Evolutionary conservation across 192 early-diverging fungal species (phyloP).

Genomic region (Radiomyces spectabilis): DNA sequence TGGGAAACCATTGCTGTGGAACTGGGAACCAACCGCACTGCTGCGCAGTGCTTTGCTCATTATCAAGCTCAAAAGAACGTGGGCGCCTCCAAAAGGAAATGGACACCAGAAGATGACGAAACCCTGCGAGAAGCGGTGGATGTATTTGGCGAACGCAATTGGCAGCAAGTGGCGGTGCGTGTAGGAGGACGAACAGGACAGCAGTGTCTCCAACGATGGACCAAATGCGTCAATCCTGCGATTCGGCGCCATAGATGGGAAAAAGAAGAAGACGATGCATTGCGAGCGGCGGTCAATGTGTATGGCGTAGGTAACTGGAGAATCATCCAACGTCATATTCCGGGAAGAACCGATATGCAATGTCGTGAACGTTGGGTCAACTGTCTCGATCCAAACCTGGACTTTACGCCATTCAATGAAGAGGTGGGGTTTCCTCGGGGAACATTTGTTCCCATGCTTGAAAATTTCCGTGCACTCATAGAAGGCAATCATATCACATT

Average conservation of each 20-base stretch:
- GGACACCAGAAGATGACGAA: conserved; percentile 64
- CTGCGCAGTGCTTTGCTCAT: conserved; percentile 65
- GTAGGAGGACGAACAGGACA: conserved; percentile 59
- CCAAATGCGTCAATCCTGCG: conserved; percentile 58
- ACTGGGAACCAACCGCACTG: conserved; percentile 59
- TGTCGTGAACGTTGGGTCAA: conserved; percentile 76
- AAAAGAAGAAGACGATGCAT: conserved; percentile 58
- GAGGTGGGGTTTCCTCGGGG: too few species aligned
- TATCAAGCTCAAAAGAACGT: conserved; percentile 48
- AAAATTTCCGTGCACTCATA: background rate
- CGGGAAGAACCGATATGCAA: conserved; percentile 68
- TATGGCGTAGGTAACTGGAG: conserved; percentile 66
- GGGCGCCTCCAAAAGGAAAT: conserved; percentile 35
- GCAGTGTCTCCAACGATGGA: conserved; percentile 70
- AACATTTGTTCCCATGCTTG: too few species aligned
- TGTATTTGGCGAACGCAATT: conserved; percentile 61
- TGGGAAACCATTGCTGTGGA: conserved; percentile 62
- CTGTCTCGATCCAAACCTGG: conserved; percentile 49
- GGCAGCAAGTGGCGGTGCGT: conserved; percentile 60
- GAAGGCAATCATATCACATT: background rate
- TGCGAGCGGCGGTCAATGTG: conserved; percentile 52
- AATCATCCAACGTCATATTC: conserved; percentile 62
- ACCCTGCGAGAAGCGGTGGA: conserved; percentile 55
- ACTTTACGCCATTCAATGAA: conserved; percentile 44
- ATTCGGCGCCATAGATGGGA: conserved; percentile 60